Conservation (phyloP, 345 rosid genomes). For the Salix purpurea region DNA sequence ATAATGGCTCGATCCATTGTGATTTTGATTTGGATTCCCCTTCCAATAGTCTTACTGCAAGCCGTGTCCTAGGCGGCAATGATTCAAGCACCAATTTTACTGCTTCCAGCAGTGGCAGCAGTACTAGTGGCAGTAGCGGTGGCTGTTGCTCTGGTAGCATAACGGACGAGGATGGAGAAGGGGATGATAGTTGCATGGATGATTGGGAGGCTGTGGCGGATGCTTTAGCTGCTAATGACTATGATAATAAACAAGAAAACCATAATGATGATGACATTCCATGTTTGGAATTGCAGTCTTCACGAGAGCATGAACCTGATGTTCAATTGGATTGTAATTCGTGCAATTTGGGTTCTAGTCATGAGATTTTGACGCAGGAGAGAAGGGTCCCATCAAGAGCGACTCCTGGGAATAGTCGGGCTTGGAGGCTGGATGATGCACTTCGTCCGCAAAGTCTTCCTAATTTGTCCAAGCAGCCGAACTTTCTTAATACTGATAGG, state of each 20-base stretch:
- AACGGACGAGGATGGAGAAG: slow-evolving; percentile 71
- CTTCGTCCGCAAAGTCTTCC: slow-evolving; percentile 79
- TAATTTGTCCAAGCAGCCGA: slow-evolving; percentile 63
- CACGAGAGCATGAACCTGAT: slow-evolving; percentile 20
- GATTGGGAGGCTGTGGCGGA: slow-evolving; percentile 98
- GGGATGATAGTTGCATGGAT: slow-evolving; percentile 71
- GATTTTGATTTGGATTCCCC: slow-evolving; percentile 58
- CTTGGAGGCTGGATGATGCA: slow-evolving; percentile 84
- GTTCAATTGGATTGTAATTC: slow-evolving; percentile 19
- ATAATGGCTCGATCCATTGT: slow-evolving; percentile 33
- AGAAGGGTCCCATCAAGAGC: slow-evolving; percentile 28
- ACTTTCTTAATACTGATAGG: slow-evolving; percentile 44
- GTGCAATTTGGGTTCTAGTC: slow-evolving; percentile 21
- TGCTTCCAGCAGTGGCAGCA: slow-evolving; percentile 38
- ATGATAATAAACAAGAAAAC: slow-evolving; percentile 32
- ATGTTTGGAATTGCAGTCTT: slow-evolving; percentile 17
- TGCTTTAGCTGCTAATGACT: slow-evolving; percentile 68
- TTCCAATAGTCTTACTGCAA: slow-evolving; percentile 51
- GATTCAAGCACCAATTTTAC: slow-evolving; percentile 48
- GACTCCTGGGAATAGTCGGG: slow-evolving; percentile 39
- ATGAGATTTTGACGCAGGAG: slow-evolving; percentile 27
- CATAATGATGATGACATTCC: slow-evolving; percentile 29
- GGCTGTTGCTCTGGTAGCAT: slow-evolving; percentile 83
- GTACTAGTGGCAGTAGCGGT: slow-evolving; percentile 60
- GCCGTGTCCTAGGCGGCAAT: slow-evolving; percentile 30